Conservation (phyloP, 108 stramenopile genomes). For the Cyclotella sp. region DNA sequence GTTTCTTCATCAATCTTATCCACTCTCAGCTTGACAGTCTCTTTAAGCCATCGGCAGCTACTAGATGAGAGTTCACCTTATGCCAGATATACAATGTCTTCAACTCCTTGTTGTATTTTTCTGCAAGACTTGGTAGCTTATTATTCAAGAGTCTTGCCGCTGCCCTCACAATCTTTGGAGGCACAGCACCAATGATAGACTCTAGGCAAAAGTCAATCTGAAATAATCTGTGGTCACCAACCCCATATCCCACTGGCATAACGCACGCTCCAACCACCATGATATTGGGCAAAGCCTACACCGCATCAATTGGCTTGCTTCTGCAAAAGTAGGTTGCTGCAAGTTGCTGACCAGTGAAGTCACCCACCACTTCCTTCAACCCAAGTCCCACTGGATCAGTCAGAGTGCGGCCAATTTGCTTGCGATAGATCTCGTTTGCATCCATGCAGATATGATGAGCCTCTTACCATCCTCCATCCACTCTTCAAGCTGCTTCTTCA, state of each 20-base stretch:
- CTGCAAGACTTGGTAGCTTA: background rate
- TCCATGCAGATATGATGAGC: conserved; percentile 19
- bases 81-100: background rate
- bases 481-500: background rate
- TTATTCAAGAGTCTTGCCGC: background rate
- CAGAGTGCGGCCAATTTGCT: background rate
- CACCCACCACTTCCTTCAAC: conserved; percentile 11
- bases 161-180: background rate
- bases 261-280: conserved; percentile 1
- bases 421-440: conserved; percentile 14
- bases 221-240: conserved; percentile 21
- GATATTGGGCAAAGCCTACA: conserved; percentile 5
- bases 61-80: background rate
- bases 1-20: conserved; percentile 1
- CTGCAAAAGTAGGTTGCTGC: conserved; percentile 20
- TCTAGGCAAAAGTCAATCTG: background rate
- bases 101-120: background rate
- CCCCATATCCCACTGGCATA: conserved; percentile 22
- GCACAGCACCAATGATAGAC: background rate
- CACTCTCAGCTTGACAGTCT: background rate
- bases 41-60: background rate
- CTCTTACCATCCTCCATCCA: background rate
- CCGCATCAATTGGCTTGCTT: background rate
- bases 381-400: background rate
- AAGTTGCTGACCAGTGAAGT: conserved; percentile 7